phyloP scores from a whole-genome alignment of 108 stramenopile genomes.

The Fragilaria crotonensis region DNA sequence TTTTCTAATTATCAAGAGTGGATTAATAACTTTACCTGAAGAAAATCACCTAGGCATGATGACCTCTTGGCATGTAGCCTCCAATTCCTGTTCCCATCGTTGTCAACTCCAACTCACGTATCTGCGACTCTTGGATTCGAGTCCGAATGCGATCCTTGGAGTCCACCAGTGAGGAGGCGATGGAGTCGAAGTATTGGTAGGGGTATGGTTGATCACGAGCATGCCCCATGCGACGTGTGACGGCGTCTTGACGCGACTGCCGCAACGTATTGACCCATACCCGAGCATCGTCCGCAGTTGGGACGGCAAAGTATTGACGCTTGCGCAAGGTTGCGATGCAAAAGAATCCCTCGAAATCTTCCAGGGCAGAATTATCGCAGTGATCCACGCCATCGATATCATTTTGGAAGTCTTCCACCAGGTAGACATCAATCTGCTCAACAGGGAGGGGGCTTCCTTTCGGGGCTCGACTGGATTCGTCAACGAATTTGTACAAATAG shows the following conservation, averaged over 20 bases:
- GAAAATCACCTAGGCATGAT: too few relatives aligned
- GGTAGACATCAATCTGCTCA: constrained; percentile 21
- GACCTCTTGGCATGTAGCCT: too few relatives aligned
- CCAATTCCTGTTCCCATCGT: too few relatives aligned
- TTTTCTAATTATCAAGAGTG: too few relatives aligned
- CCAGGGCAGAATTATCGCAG: constrained; percentile 19
- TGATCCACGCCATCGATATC: constrained; percentile 6
- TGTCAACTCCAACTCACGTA: too few relatives aligned
- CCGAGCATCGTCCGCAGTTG: constrained; percentile 44
- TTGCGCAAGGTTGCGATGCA: constrained; percentile 49
- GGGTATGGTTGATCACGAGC: constrained; percentile 58
- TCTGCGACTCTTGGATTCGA: too few relatives aligned
- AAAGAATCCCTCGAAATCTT: constrained; percentile 36
- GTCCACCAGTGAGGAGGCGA: too few relatives aligned
- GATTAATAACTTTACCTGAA: too few relatives aligned
- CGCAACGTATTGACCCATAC: constrained; percentile 57
- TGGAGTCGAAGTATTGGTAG: constrained; percentile 65
- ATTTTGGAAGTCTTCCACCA: constrained; percentile 10
- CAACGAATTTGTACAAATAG: constrained; percentile 72
- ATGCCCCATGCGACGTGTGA: constrained; percentile 73
- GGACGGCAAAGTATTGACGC: constrained; percentile 61
- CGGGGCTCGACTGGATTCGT: constrained; percentile 28
- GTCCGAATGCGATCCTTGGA: too few relatives aligned
- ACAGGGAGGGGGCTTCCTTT: constrained; percentile 66
- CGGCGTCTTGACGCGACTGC: constrained; percentile 52